Conservation (phyloP, 306 rosid genomes). For the Fragaria vesca region DNA sequence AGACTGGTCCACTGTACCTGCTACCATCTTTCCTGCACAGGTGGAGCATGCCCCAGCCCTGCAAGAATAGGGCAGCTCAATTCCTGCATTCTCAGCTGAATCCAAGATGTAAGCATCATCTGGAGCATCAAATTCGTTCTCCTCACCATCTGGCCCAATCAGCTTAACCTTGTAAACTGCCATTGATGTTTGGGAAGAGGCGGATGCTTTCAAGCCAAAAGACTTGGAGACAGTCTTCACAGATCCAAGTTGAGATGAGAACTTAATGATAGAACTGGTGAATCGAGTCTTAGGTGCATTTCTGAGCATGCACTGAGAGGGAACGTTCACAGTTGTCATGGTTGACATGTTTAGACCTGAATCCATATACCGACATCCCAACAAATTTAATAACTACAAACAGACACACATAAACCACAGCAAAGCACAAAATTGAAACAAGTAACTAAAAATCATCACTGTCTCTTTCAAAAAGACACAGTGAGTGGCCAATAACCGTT, state of each 20-base stretch:
- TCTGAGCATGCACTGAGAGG: conserved; percentile 43
- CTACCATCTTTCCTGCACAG: conserved; percentile 55
- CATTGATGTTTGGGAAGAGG: conserved; percentile 47
- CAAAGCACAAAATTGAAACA: background rate
- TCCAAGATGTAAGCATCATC: conserved; percentile 73
- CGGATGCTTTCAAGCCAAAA: conserved; percentile 59
- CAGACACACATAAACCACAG: background rate
- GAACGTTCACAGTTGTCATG: conserved; percentile 45
- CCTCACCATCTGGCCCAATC: conserved; percentile 57
- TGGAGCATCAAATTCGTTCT: conserved; percentile 65
- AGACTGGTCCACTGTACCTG: conserved; percentile 64
- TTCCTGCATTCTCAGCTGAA: conserved; percentile 74
- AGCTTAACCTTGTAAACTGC: conserved; percentile 71
- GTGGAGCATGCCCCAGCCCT: conserved; percentile 85
- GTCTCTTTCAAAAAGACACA: background rate
- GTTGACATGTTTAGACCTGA: conserved; percentile 54
- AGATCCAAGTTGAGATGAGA: conserved; percentile 50
- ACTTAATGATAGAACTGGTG: conserved; percentile 35
- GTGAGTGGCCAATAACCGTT: background rate
- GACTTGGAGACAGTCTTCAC: conserved; percentile 43
- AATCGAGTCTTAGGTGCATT: conserved; percentile 23
- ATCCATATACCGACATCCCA: conserved; percentile 22
- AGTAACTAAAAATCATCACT: background rate
- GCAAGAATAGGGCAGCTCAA: conserved; percentile 74
- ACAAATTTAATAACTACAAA: conserved; percentile 7